Conservation (phyloP, 139 green algal species). For the Chlorella sp. region DNA sequence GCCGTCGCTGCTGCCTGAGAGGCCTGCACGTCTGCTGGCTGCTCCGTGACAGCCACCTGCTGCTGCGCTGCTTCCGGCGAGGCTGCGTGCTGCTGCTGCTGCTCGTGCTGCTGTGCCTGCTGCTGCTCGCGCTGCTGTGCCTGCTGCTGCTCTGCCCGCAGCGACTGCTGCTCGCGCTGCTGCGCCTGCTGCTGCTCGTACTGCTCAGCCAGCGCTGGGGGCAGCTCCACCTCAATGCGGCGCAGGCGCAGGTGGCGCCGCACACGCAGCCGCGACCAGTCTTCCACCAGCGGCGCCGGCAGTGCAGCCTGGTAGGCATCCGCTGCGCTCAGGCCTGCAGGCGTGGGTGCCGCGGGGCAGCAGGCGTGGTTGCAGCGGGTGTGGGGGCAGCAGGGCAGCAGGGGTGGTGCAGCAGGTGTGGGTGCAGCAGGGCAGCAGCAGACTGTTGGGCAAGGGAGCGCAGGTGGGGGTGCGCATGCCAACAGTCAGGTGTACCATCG, state of each 20-base stretch:
- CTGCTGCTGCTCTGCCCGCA: neutral
- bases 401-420: neutral
- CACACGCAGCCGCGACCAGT: neutral
- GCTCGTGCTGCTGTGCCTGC: too few relatives aligned
- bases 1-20: neutral
- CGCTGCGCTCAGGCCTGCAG: neutral
- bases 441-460: neutral
- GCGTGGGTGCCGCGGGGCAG: neutral
- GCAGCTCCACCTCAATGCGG: neutral
- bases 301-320: neutral
- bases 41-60: neutral
- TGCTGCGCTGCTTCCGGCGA: neutral
- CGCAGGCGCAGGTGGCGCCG: constrained; percentile 10
- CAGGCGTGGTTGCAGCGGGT: too few relatives aligned
- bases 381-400: neutral
- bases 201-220: neutral
- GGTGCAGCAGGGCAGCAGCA: neutral
- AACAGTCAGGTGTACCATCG: neutral
- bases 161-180: neutral
- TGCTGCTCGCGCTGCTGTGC: neutral
- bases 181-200: neutral
- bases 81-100: neutral
- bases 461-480: neutral
- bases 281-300: neutral
- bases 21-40: neutral